These are phyloP conservation scores for Cyberlindnera sargentensis DNA, from an alignment of 805 yeast species.

Conservation along the genomic window DNA sequence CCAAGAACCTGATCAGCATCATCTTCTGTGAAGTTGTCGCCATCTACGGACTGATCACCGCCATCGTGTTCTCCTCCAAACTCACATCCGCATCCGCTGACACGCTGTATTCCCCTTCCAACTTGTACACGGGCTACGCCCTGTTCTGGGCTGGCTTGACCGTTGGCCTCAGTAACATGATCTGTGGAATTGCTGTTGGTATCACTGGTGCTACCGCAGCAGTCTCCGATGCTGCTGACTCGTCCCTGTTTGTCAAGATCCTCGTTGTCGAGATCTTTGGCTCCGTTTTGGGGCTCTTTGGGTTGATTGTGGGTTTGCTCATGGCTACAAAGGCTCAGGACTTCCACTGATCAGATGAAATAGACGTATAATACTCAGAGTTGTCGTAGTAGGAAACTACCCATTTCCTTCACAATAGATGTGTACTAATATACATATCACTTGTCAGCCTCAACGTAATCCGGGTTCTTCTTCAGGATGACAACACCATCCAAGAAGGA, in stretches of 20 bases:
- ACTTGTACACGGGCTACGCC: constrained; percentile 90
- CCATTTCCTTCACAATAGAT: no score
- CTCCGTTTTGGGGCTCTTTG: constrained; percentile 90
- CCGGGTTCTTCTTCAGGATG: constrained; percentile 86
- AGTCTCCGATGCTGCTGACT: constrained; percentile 94
- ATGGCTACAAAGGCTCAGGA: constrained; percentile 96
- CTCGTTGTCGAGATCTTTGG: constrained; percentile 97
- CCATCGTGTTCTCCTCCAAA: constrained; percentile 93
- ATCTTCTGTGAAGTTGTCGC: constrained; percentile 99
- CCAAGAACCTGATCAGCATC: constrained; percentile 92
- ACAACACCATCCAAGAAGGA: constrained; percentile 89
- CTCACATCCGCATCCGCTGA: constrained; percentile 60
- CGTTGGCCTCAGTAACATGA: constrained; percentile 86
- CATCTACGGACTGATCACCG: constrained; percentile 94
- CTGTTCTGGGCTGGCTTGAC: constrained; percentile 98
- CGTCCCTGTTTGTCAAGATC: constrained; percentile 89
- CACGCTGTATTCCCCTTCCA: constrained; percentile 65
- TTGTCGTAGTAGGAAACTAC: no score
- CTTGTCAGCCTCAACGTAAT: constrained; percentile 53
- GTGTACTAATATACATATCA: background rate
- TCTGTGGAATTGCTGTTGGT: constrained; percentile 97
- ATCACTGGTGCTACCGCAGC: constrained; percentile 99
- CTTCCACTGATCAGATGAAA: constrained; percentile 41
- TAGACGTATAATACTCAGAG: background rate
- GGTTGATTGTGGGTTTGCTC: constrained; percentile 91